These are phyloP conservation scores for Zygosaccharomyces bailii DNA, from an alignment of 805 yeast genomes.

Conservation along the genomic window DNA sequence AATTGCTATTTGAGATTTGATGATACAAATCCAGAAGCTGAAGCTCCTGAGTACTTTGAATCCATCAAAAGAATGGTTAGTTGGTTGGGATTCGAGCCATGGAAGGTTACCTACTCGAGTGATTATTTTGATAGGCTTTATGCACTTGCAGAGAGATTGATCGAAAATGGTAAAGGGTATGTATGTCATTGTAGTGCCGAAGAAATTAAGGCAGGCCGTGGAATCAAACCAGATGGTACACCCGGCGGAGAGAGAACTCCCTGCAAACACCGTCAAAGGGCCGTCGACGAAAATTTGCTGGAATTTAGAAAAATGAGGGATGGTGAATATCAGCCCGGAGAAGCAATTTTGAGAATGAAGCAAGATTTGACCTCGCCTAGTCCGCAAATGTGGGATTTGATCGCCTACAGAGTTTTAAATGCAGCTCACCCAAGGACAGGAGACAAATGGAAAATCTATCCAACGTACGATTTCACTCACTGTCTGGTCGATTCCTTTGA, in stretches of 20 bases:
- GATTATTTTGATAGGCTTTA: constrained; percentile 91
- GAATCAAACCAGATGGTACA: constrained; percentile 86
- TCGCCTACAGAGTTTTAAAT: constrained; percentile 90
- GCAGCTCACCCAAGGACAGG: constrained; percentile 97
- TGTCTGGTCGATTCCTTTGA: constrained; percentile 98
- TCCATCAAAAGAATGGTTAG: constrained; percentile 78
- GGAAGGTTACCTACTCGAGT: constrained; percentile 92
- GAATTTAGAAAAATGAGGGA: constrained; percentile 91
- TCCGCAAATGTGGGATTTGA: constrained; percentile 99
- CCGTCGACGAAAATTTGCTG: constrained; percentile 67
- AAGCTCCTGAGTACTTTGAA: constrained; percentile 85
- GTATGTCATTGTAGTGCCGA: constrained; percentile 93
- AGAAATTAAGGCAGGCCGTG: constrained; percentile 85
- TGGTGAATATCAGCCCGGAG: constrained; percentile 84
- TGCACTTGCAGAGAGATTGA: constrained; percentile 80
- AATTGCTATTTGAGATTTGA: constrained; percentile 89
- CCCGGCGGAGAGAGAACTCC: constrained; percentile 90
- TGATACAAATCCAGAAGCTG: constrained; percentile 99
- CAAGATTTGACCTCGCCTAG: constrained; percentile 86
- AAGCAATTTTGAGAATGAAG: constrained; percentile 95
- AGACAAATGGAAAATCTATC: constrained; percentile 94
- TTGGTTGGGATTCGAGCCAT: constrained; percentile 95
- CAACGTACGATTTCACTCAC: constrained; percentile 98
- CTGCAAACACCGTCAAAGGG: constrained; percentile 68
- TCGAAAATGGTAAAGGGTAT: constrained; percentile 70